Evolutionary conservation across 2,329 filamentous ascomycete genomes (phyloP), one percentile per base, ranked within the genome.

Genomic region (Xylariales sp.): DNA sequence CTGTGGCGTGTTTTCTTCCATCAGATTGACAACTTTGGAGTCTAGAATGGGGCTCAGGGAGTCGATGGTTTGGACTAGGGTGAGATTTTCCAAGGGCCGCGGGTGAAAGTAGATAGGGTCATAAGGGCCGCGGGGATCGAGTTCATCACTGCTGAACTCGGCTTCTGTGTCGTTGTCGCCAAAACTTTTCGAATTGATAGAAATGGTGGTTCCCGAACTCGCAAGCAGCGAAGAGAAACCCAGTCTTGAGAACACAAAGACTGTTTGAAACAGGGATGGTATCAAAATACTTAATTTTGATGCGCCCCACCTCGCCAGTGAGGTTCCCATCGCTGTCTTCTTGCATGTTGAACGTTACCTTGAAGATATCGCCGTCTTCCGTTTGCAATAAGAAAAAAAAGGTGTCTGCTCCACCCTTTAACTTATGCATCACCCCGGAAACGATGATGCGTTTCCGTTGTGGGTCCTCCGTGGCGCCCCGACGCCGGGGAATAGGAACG

Each of bases 311-410:
- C 57, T 93, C 87, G 22, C 86, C 85, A 1, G 86, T 91, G 1
- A 83, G 72, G 45, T 88, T 82, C 9, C 85, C 88, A 34, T 86
- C 78, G 1, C 84, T 78, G 52, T 95, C 87, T 51, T 89, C 84
- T 8, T 82, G 75, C 82, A 96, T 91, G 49, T 95, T 88, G 46
- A 98, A 82, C 1, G 85, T 96, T 37, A 96, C 78, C 62, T 97
- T 97, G 75, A 98, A 96, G 5, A 98, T 72, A 62, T 98, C 94
- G n/a, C 93, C 93, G 60, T 98, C 93, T 44, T 98, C 93, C 1
- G 87, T 89, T 61, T 98, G 93, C 1, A 98, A 69, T 3, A 98
- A 76, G 60, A 96, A 95, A 70, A 98, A 98, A 68, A 98, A 98
- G 2, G 90, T 88, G 21, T 88, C 89, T 5, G 73, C 74, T 45